phyloP scores from a whole-genome alignment of 495 filamentous ascomycete genomes.

The Clohesyomyces aquaticus region DNA sequence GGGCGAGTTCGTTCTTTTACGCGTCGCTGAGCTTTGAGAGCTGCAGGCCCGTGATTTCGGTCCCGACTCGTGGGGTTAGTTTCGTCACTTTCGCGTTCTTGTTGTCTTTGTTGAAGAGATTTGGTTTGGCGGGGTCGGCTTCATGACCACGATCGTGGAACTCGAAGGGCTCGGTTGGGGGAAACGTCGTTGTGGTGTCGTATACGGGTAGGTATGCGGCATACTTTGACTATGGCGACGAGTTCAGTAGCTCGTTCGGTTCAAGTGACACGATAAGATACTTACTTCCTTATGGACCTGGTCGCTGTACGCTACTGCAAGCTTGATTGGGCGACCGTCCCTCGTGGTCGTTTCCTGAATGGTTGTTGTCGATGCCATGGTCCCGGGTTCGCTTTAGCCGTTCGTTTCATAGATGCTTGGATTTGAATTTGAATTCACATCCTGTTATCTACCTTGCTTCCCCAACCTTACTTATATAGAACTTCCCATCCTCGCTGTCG shows the following conservation, averaged over 20 bases:
- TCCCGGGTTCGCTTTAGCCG: too few species aligned
- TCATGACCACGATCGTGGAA: constrained; percentile 63
- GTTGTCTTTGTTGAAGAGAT: constrained; percentile 17
- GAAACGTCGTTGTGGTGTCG: constrained; percentile 63
- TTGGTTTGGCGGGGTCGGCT: constrained; percentile 57
- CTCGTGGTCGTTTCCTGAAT: constrained; percentile 14
- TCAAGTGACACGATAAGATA: not conserved
- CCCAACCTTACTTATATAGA: not conserved
- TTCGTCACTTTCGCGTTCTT: constrained; percentile 7
- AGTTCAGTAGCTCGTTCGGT: constrained; percentile 13
- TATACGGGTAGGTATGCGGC: constrained; percentile 66
- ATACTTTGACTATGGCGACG: constrained; percentile 65
- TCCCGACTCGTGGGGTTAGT: constrained; percentile 67
- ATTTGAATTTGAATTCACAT: not conserved
- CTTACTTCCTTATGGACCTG: constrained; percentile 25
- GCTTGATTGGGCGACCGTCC: constrained; percentile 21
- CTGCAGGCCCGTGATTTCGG: constrained; percentile 70
- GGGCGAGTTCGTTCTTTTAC: constrained; percentile 74
- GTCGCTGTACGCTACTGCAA: constrained; percentile 14
- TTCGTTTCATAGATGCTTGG: too few species aligned
- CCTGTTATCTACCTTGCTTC: not conserved
- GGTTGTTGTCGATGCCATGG: constrained; percentile 3
- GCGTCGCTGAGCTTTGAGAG: constrained; percentile 65
- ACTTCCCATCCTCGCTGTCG: not conserved
- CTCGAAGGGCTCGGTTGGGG: constrained; percentile 61